phyloP scores from a whole-genome alignment of 495 filamentous ascomycete genomes.

The Xylaria telfairii region DNA sequence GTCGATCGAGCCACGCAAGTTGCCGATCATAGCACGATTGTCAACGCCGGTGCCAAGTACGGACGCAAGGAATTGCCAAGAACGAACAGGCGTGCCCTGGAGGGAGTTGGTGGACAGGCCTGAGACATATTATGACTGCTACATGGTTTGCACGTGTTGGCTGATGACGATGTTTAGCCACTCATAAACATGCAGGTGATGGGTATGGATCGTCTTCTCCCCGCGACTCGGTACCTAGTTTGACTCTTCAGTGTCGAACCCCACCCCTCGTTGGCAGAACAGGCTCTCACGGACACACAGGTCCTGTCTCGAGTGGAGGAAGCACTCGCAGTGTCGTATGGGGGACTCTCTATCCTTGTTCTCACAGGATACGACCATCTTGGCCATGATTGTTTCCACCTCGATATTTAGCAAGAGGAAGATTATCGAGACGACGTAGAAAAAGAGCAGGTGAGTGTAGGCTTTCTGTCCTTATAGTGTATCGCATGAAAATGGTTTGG shows the following conservation, averaged over 20 bases:
- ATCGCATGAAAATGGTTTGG: slow-evolving; percentile 8
- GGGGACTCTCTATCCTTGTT: neutral
- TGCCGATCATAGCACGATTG: slow-evolving; percentile 57
- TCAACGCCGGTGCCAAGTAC: slow-evolving; percentile 46
- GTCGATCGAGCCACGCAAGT: slow-evolving; percentile 59
- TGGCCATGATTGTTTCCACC: neutral
- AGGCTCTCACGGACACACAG: neutral
- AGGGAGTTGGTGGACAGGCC: slow-evolving; percentile 16
- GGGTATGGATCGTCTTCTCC: neutral
- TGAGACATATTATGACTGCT: slow-evolving; percentile 4
- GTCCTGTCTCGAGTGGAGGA: neutral
- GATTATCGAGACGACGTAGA: neutral
- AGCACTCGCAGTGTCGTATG: neutral
- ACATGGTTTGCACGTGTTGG: neutral
- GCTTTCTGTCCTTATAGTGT: neutral
- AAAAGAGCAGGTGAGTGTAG: neutral
- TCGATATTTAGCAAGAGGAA: too few relatives aligned
- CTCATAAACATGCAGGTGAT: neutral
- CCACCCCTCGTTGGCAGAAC: neutral
- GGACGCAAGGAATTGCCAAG: slow-evolving; percentile 45
- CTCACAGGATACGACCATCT: neutral
- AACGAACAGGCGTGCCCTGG: slow-evolving; percentile 25
- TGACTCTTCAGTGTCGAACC: too few relatives aligned
- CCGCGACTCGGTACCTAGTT: neutral
- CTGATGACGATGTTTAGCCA: neutral